Evolutionary conservation across 2,329 filamentous ascomycete genomes (phyloP).

Genomic region (Zymoseptoria crescenta): DNA sequence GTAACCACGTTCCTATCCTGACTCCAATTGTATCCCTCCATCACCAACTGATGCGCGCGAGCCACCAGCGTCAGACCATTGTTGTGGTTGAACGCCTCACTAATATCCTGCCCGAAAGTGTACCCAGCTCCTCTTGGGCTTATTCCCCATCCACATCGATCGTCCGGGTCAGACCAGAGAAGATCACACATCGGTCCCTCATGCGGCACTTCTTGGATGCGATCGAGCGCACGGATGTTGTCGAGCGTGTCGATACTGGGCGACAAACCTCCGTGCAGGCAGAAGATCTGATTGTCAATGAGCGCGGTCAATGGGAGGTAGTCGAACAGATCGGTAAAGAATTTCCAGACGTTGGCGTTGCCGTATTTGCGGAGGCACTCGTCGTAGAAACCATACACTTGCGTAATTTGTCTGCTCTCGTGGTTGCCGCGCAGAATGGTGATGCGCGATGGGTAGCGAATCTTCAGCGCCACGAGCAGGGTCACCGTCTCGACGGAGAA

Average conservation of each 20-base stretch:
- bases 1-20: slow-evolving; percentile 97
- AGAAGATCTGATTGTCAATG: slow-evolving; percentile 99
- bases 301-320: slow-evolving; percentile 94
- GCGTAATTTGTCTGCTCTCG: slow-evolving; percentile 97
- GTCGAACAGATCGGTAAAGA: slow-evolving; percentile 97
- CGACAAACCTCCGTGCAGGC: slow-evolving; percentile 90
- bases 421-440: slow-evolving; percentile 98
- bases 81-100: slow-evolving; percentile 98
- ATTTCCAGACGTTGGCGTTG: slow-evolving; percentile 99
- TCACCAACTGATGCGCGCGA: slow-evolving; percentile 93
- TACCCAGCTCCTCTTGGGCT: slow-evolving; percentile 59
- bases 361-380: slow-evolving; percentile 98
- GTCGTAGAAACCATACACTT: slow-evolving; percentile 99
- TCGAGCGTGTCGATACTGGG: slow-evolving; percentile 94
- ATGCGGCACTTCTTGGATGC: slow-evolving; percentile 96
- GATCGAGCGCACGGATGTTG: slow-evolving; percentile 89
- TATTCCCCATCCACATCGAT: slow-evolving; percentile 67
- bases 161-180: slow-evolving; percentile 96
- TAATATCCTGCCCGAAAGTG: slow-evolving; percentile 81
- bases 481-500: slow-evolving; percentile 98
- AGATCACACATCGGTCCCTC: slow-evolving; percentile 98
- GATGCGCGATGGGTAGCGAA: slow-evolving; percentile 94
- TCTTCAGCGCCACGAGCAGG: slow-evolving; percentile 91
- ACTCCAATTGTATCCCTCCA: slow-evolving; percentile 99
- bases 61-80: slow-evolving; percentile 94